These are phyloP conservation scores for Saussurea involucrata DNA, from an alignment of 129 eudicot genomes.

Conservation along the genomic window DNA sequence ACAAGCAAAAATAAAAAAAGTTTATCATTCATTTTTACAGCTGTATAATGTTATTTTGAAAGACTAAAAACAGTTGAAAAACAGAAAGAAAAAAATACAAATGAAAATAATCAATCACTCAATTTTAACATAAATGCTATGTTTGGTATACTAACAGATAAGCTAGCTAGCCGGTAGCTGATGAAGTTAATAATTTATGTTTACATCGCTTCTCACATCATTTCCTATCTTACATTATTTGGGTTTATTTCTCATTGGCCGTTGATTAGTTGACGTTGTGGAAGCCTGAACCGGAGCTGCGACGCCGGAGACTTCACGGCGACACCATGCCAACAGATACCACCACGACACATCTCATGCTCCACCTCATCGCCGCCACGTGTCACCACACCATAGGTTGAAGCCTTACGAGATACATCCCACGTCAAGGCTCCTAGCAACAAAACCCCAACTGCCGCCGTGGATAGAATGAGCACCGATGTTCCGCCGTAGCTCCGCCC, in stretches of 20 bases:
- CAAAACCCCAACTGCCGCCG: slow-evolving; percentile 49
- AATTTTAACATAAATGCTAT: neutral
- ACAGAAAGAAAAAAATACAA: neutral
- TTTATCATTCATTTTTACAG: neutral
- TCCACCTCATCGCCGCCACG: slow-evolving; percentile 30
- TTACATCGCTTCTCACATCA: neutral
- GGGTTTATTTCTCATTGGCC: slow-evolving; percentile 11
- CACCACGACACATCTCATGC: slow-evolving; percentile 76
- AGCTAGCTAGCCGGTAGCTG: too few species aligned
- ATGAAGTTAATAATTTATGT: neutral
- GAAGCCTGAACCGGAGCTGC: slow-evolving; percentile 68
- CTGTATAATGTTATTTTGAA: neutral
- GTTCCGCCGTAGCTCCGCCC: slow-evolving; percentile 65
- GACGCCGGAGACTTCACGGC: slow-evolving; percentile 83
- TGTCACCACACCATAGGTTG: slow-evolving; percentile 33
- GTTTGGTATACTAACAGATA: too few species aligned
- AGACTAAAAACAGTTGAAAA: neutral
- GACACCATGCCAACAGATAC: slow-evolving; percentile 93
- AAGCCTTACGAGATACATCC: slow-evolving; percentile 82
- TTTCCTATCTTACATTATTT: neutral
- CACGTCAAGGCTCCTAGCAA: slow-evolving; percentile 57
- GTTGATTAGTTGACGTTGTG: slow-evolving; percentile 38
- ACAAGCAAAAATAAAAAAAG: too few species aligned
- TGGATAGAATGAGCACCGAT: slow-evolving; percentile 50
- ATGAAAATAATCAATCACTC: neutral